A percentile compares a stretch with the other conserved stretches of the same genome.
Conservation (phyloP, 306 rosid species). For the Vigna hirtella region DNA sequence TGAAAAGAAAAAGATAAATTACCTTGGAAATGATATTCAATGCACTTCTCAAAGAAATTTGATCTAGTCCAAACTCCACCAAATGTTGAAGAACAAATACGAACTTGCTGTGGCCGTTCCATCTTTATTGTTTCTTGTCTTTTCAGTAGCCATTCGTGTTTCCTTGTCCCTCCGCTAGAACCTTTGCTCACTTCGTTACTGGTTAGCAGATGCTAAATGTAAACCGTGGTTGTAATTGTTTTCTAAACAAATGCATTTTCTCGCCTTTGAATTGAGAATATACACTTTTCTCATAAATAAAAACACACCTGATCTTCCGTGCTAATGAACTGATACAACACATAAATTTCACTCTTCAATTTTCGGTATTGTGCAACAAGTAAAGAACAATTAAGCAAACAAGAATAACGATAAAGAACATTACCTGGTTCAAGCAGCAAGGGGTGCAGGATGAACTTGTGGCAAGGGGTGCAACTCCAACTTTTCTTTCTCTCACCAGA, state of each 20-base stretch:
- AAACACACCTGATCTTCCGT: not conserved
- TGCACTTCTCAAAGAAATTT: no score
- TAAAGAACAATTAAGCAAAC: not conserved
- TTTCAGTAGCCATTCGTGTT: not conserved
- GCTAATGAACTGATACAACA: constrained; percentile 16
- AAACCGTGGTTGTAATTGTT: not conserved
- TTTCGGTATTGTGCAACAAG: constrained; percentile 9
- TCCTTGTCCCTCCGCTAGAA: not conserved
- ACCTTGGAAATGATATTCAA: no score
- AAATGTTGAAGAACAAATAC: no score
- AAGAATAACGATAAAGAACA: not conserved
- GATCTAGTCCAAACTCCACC: not conserved
- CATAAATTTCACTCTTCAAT: not conserved
- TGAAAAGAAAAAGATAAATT: no score
- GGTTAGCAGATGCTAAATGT: not conserved
- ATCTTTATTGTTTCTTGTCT: no score
- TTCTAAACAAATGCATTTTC: not conserved
- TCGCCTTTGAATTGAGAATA: not conserved
- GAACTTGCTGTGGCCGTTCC: no score
- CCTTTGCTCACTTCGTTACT: not conserved
- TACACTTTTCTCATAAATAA: not conserved
- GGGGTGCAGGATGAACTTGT: constrained; percentile 21
- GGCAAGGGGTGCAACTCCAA: constrained; percentile 14
- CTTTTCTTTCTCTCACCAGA: constrained; percentile 59
- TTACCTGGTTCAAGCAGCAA: constrained; percentile 37